Base-by-base conservation (phyloP, 176 grass and related monocot species). In the Rhynchospora tenuis region DNA sequence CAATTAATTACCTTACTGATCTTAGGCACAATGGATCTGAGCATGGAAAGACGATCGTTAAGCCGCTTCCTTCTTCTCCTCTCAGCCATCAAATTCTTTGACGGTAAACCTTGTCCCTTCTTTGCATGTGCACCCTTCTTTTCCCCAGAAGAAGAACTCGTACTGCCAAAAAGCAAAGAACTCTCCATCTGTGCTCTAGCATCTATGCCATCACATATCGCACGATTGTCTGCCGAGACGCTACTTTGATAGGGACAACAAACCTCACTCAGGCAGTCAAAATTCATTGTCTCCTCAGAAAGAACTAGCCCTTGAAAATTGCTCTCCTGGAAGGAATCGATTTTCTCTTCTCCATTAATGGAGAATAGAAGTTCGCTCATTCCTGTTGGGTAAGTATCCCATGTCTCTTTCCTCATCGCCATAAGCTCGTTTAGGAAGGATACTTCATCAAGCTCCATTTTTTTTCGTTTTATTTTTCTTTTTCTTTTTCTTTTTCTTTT, bases 31-130 rank as follows among this genome's bases (percentile, higher is more conserved):
- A 97, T 90, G 70, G 94, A 97, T 59, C 91, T 86, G 65, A 97
- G 94, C 94, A 97, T 91, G 76, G 94, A 97, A 63, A 97, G 94
- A 19, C 94, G 87, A 77, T 97, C 94, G 43, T 97, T 97, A 50
- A 93, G 91, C 54, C 91, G 89, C 86, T 91, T 91, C 81, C 94
- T 65, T n/a, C 94, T 73, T 29, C 91, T 80, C 61, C 94, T 90
- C 89, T 97, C 91, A 0, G 91, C 94, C 91, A 93, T 97, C 75
- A 93, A 81, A 78, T 97, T 97, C 89, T 93, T 97, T 0, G 94
- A 97, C n/a, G 87, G 79, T 9, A 87, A 42, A 3, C 85, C 66
- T 48, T 77, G 67, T 26, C n/a, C 79, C 79, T 83, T 87, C 68
- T 77, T 83, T 61, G 61, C 44, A 67, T 81, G 51, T 3, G 4